Conservation (phyloP, 148 eudicot genomes). For the Cornus controversa region DNA sequence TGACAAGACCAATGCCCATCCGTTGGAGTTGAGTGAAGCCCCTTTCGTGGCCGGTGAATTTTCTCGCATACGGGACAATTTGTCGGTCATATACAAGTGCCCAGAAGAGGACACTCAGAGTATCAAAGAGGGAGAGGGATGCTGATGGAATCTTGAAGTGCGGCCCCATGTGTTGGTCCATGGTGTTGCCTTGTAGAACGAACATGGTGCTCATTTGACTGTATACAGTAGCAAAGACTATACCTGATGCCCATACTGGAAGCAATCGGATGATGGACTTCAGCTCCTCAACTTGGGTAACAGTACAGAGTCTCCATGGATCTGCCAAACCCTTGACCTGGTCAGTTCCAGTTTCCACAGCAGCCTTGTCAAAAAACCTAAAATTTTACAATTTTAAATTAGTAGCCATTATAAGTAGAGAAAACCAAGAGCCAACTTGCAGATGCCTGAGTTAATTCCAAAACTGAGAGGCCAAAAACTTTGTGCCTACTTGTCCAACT, state of each 20-base stretch:
- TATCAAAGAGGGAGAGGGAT: constrained; percentile 56
- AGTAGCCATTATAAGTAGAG: not conserved
- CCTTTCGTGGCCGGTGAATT: constrained; percentile 37
- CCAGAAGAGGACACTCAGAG: constrained; percentile 64
- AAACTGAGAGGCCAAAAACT: not conserved
- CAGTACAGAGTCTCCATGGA: constrained; percentile 65
- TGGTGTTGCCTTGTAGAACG: constrained; percentile 56
- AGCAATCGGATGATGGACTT: constrained; percentile 49
- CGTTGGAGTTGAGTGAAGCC: constrained; percentile 63
- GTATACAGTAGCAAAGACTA: constrained; percentile 47
- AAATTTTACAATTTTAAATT: not conserved
- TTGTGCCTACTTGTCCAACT: no score
- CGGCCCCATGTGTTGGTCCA: constrained; percentile 58
- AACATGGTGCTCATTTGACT: constrained; percentile 71
- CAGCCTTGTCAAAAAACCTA: constrained; percentile 65
- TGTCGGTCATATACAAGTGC: constrained; percentile 42
- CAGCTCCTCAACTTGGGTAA: constrained; percentile 73
- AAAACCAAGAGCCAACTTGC: not conserved
- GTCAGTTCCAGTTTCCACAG: constrained; percentile 42
- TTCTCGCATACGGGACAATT: constrained; percentile 39
- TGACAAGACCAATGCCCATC: constrained; percentile 53
- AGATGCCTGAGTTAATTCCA: not conserved
- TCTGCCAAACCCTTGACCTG: constrained; percentile 27
- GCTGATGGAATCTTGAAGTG: constrained; percentile 60
- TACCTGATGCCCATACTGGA: constrained; percentile 70